Evolutionary conservation across 139 green algal genomes (phyloP).

Genomic region (Haematococcus sp.): DNA sequence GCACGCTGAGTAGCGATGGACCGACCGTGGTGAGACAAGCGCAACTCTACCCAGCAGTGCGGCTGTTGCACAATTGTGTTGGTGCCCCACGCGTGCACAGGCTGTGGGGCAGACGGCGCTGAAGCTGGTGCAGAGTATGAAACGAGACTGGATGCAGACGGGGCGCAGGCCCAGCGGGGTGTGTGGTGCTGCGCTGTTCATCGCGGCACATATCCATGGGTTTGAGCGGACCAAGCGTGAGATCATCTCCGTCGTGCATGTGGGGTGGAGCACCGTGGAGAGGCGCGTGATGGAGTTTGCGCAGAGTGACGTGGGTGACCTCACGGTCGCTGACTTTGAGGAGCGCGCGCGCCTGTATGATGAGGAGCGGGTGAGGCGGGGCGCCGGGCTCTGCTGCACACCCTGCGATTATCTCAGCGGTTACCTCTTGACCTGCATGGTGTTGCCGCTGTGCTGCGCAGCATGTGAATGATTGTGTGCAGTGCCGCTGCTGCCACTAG

Average conservation of each 20-base stretch:
- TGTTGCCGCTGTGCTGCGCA: too few relatives aligned
- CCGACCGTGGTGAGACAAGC: too few relatives aligned
- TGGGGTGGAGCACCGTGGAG: conserved; percentile 87
- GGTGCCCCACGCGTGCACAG: background rate
- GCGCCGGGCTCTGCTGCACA: too few relatives aligned
- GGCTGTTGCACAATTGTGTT: too few relatives aligned
- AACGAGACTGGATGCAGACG: conserved; percentile 99
- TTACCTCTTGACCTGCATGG: too few relatives aligned
- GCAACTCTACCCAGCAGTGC: too few relatives aligned
- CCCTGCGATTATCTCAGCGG: too few relatives aligned
- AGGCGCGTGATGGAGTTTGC: conserved; percentile 86
- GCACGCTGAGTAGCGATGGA: too few relatives aligned
- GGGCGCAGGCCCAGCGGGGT: conserved; percentile 85
- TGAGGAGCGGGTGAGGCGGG: background rate
- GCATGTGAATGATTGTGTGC: too few relatives aligned
- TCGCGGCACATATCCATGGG: conserved; percentile 91
- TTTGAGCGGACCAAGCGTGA: conserved; percentile 74
- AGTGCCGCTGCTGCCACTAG: too few relatives aligned
- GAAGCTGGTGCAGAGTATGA: conserved; percentile 93
- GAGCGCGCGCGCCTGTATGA: background rate
- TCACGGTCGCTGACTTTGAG: conserved; percentile 27
- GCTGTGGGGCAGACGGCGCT: conserved; percentile 81
- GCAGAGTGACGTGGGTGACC: conserved; percentile 13
- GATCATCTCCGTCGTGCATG: conserved; percentile 77
- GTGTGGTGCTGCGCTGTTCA: conserved; percentile 93